Conservation (phyloP, 352 stramenopile species). For the Lagenidium giganteum region DNA sequence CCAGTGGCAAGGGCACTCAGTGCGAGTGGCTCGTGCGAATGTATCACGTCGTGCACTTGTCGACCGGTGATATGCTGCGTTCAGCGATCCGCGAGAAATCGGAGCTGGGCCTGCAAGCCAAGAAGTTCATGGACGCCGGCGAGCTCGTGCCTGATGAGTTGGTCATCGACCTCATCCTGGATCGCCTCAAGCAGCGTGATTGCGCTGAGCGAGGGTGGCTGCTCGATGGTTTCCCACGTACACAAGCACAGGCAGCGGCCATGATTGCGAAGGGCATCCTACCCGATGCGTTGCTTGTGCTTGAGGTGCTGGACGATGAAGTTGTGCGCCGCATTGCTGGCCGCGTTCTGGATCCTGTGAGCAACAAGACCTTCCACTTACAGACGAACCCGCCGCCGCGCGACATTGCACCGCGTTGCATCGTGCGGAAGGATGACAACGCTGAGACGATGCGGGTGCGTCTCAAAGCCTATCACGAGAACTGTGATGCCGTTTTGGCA, state of each 20-base stretch:
- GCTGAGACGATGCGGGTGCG: constrained; percentile 86
- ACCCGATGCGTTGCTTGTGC: constrained; percentile 91
- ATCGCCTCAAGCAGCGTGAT: constrained; percentile 68
- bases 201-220: constrained; percentile 80
- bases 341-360: constrained; percentile 87
- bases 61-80: constrained; percentile 93
- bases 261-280: constrained; percentile 61
- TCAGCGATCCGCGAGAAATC: constrained; percentile 71
- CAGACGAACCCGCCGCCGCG: constrained; percentile 75
- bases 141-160: constrained; percentile 93
- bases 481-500: constrained; percentile 41
- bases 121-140: constrained; percentile 90
- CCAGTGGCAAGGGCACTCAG: constrained; percentile 95
- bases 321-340: constrained; percentile 94
- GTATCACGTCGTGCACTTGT: constrained; percentile 93
- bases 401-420: constrained; percentile 55
- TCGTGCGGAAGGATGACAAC: constrained; percentile 83
- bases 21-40: constrained; percentile 90
- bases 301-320: constrained; percentile 93
- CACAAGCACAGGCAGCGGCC: constrained; percentile 70
- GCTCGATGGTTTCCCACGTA: constrained; percentile 95
- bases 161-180: constrained; percentile 92
- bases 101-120: constrained; percentile 69
- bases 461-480: constrained; percentile 80
- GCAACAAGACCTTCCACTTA: constrained; percentile 91